A percentile compares a stretch with the other conserved stretches of the same genome.
phyloP scores from a whole-genome alignment of 1,284 basidiomycete species.

The Cutaneotrichosporon arboriforme region DNA sequence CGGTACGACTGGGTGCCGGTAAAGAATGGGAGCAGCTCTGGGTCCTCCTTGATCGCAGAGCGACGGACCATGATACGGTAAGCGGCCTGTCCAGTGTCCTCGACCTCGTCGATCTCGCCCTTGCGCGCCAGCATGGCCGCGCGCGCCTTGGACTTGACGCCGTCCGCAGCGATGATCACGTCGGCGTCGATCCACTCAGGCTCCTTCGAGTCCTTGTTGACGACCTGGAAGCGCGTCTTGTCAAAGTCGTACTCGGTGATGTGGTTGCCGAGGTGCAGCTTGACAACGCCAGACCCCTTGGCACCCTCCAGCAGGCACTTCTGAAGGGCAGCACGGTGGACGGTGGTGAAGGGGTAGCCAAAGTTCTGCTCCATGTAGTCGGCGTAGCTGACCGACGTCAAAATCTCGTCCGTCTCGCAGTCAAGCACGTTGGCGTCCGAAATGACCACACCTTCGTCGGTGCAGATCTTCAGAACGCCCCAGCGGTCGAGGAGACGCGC shows the following conservation, averaged over 20 bases:
- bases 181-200: constrained; percentile 41
- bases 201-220: constrained; percentile 1
- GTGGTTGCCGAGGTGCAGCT: constrained; percentile 30
- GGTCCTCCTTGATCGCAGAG: constrained; percentile 38
- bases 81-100: constrained; percentile 47
- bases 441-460: constrained; percentile 34
- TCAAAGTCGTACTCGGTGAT: constrained; percentile 41
- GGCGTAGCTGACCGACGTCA: constrained; percentile 32
- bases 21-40: constrained; percentile 43
- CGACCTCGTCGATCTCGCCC: constrained; percentile 41
- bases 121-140: constrained; percentile 34
- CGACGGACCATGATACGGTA: constrained; percentile 46
- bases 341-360: constrained; percentile 36
- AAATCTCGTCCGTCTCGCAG: constrained; percentile 31
- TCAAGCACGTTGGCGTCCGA: constrained; percentile 34
- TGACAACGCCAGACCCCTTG: constrained; percentile 26
- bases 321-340: constrained; percentile 44
- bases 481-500: constrained; percentile 29
- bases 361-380: constrained; percentile 35
- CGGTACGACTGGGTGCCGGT: constrained; percentile 36
- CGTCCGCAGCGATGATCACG: constrained; percentile 45
- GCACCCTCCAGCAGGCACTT: constrained; percentile 32
- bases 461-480: constrained; percentile 26
- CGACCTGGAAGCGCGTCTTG: constrained; percentile 30
- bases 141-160: constrained; percentile 41